Evolutionary conservation across 148 eudicot species (phyloP).

Genomic region (Camellia granthamiana): DNA sequence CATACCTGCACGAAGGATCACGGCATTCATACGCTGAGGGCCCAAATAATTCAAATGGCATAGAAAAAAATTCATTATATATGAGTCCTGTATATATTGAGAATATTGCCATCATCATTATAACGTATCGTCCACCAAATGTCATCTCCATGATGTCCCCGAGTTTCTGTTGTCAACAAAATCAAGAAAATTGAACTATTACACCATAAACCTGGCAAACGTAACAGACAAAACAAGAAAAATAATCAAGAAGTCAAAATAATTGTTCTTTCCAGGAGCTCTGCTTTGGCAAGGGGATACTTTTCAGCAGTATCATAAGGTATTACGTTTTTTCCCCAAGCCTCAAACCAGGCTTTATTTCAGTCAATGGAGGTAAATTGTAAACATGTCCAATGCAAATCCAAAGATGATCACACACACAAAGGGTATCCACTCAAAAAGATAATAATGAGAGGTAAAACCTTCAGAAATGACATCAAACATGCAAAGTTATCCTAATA

Average conservation of each 20-base stretch:
- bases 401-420: too few relatives aligned
- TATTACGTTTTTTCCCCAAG: too few relatives aligned
- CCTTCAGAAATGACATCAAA: too few relatives aligned
- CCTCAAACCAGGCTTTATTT: too few relatives aligned
- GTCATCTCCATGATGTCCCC: slow-evolving; percentile 93
- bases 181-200: slow-evolving; percentile 2
- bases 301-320: too few relatives aligned
- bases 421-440: too few relatives aligned
- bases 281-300: too few relatives aligned
- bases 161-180: slow-evolving; percentile 62
- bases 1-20: slow-evolving; percentile 70
- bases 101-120: slow-evolving; percentile 84
- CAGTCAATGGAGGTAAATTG: too few relatives aligned
- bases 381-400: too few relatives aligned
- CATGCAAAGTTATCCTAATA: too few relatives aligned
- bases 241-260: not conserved
- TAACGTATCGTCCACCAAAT: slow-evolving; percentile 86
- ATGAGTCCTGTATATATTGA: slow-evolving; percentile 86
- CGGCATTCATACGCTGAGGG: slow-evolving; percentile 78
- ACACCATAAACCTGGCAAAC: not conserved
- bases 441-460: too few relatives aligned
- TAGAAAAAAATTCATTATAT: slow-evolving; percentile 87
- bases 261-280: too few relatives aligned
- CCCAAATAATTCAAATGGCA: slow-evolving; percentile 86
- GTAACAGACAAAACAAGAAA: not conserved